Evolutionary conservation across 1,284 basidiomycete genomes (phyloP).

Genomic region (Ceratorhiza oryzae-sativae): DNA sequence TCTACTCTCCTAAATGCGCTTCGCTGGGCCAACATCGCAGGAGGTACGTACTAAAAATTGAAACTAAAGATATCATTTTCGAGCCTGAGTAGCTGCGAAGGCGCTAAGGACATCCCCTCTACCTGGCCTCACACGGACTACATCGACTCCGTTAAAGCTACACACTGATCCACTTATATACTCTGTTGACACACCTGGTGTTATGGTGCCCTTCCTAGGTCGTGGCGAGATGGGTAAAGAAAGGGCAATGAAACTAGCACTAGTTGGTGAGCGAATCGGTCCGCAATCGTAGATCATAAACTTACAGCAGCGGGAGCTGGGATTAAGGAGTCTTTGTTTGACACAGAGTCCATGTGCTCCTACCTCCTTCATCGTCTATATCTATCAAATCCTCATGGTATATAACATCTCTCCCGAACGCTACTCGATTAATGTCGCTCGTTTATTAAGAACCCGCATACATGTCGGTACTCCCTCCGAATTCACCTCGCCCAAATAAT

Average conservation of each 20-base stretch:
- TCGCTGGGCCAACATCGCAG: conserved; percentile 85
- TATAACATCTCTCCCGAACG: conserved; percentile 8
- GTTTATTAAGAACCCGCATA: conserved; percentile 67
- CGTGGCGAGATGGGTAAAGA: conserved; percentile 84
- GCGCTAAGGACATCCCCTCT: conserved; percentile 88
- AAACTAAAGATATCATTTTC: conserved; percentile 35
- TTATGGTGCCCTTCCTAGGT: conserved; percentile 97
- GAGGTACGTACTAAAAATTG: conserved; percentile 63
- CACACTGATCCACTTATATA: conserved; percentile 84
- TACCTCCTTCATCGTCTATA: conserved; percentile 92
- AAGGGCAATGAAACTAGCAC: conserved; percentile 88
- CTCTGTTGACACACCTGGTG: conserved; percentile 94
- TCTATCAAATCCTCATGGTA: conserved; percentile 73
- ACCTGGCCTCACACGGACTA: conserved; percentile 84
- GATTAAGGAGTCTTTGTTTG: conserved; percentile 93
- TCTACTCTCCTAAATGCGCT: conserved; percentile 92
- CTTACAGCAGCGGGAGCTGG: conserved; percentile 66
- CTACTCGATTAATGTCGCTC: conserved; percentile 39
- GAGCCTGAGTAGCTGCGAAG: conserved; percentile 64
- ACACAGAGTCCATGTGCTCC: conserved; percentile 80
- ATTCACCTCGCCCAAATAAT: conserved; percentile 59
- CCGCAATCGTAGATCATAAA: not conserved
- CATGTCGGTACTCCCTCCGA: conserved; percentile 61
- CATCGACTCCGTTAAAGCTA: conserved; percentile 85
- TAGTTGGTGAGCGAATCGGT: conserved; percentile 71